Evolutionary conservation across 495 filamentous ascomycete species (phyloP).

Genomic region (Pseudotulostoma volvatum): DNA sequence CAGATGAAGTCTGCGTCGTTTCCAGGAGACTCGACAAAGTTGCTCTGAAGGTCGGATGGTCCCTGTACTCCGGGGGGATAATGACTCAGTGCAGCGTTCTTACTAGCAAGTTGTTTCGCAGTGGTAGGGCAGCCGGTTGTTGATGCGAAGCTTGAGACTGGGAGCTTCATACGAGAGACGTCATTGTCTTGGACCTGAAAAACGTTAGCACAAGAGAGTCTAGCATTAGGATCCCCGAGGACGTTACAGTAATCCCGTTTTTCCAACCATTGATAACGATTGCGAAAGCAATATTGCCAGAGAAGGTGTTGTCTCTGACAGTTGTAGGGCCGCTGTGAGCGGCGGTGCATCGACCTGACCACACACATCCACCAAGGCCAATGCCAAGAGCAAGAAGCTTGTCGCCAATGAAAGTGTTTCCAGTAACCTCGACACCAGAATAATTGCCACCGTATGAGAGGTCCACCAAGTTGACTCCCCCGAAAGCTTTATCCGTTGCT

Average conservation of each 20-base stretch:
- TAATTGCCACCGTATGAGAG: conserved; percentile 6
- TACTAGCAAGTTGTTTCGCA: not conserved
- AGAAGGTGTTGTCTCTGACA: conserved; percentile 7
- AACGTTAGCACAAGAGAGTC: not conserved
- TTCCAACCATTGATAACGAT: conserved; percentile 10
- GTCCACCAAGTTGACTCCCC: conserved; percentile 10
- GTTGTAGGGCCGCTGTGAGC: conserved; percentile 4
- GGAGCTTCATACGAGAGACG: not conserved
- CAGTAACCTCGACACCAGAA: conserved; percentile 6
- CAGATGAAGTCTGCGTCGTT: conserved; percentile 4
- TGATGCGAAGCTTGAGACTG: not conserved
- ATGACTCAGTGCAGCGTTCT: conserved; percentile 2
- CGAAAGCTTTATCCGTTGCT: conserved; percentile 5
- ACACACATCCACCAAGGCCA: conserved; percentile 6
- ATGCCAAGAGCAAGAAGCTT: conserved; percentile 4
- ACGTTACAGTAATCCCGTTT: conserved; percentile 6
- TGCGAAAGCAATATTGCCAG: conserved; percentile 8
- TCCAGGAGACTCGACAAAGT: not conserved
- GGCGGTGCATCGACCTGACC: not conserved
- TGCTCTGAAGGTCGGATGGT: conserved; percentile 1
- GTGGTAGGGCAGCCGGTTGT: conserved; percentile 1
- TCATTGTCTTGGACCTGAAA: conserved; percentile 4
- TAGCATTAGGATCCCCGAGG: not conserved
- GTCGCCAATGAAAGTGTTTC: conserved; percentile 7
- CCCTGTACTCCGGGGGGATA: conserved; percentile 2